Percentiles rank a stretch among this genome's conserved stretches.
These are phyloP conservation scores for Colletotrichum tanaceti DNA, from an alignment of 2,329 filamentous ascomycete species.

Conservation along the genomic window DNA sequence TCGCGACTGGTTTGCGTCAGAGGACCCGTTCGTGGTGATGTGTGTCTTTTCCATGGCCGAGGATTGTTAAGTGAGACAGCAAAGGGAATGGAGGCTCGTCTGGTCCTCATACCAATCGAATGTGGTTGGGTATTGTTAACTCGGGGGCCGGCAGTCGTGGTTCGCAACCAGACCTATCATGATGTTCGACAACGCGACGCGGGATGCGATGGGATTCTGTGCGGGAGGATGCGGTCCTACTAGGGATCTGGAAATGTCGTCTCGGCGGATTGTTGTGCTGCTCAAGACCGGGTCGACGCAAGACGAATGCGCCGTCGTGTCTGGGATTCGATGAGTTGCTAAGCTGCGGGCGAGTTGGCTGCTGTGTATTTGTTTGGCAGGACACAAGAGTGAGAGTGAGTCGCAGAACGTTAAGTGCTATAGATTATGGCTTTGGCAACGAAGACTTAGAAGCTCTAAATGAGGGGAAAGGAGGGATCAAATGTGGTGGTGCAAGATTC, in stretches of 20 bases:
- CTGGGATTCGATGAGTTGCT: constrained; percentile 30
- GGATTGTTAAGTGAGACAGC: constrained; percentile 44
- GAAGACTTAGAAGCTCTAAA: constrained; percentile 34
- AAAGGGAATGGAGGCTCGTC: constrained; percentile 39
- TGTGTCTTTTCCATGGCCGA: constrained; percentile 53
- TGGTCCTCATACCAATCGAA: constrained; percentile 40
- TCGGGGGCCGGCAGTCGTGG: constrained; percentile 39
- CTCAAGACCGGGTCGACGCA: background rate
- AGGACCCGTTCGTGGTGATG: constrained; percentile 47
- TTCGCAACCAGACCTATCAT: constrained; percentile 39
- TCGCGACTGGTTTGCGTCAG: constrained; percentile 42
- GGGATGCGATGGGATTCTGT: constrained; percentile 29
- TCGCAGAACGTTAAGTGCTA: constrained; percentile 24
- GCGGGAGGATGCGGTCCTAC: constrained; percentile 15
- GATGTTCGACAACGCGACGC: constrained; percentile 40
- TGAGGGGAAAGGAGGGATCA: constrained; percentile 31
- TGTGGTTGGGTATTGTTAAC: constrained; percentile 39
- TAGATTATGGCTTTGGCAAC: constrained; percentile 13
- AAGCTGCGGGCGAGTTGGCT: constrained; percentile 33
- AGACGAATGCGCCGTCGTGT: constrained; percentile 37
- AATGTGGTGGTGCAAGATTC: constrained; percentile 29
- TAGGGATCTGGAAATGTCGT: constrained; percentile 21
- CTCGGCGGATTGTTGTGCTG: constrained; percentile 5
- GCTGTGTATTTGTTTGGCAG: constrained; percentile 32
- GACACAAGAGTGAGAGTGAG: constrained; percentile 29